These are phyloP conservation scores for Globisporangium echinulatum DNA, from an alignment of 352 stramenopile species.

Conservation along the genomic window DNA sequence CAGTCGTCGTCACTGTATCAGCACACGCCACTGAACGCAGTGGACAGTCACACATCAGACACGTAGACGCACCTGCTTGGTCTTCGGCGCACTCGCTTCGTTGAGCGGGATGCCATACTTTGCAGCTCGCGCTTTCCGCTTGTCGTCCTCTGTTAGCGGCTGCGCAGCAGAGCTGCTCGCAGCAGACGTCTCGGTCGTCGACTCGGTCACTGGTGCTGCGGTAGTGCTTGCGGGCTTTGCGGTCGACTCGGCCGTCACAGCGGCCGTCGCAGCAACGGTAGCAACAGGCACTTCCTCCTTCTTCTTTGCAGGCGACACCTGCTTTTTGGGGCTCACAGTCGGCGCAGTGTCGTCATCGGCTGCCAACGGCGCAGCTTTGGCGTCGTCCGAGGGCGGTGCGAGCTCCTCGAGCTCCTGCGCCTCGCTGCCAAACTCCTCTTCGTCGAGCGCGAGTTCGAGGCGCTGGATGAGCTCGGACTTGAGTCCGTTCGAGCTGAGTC, in stretches of 20 bases:
- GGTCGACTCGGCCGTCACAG: constrained; percentile 5
- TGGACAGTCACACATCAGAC: neutral
- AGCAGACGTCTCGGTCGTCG: constrained; percentile 1
- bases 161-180: constrained; percentile 16
- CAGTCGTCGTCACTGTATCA: neutral
- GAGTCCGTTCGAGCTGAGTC: constrained; percentile 77
- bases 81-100: constrained; percentile 20
- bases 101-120: constrained; percentile 77
- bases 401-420: constrained; percentile 67
- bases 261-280: constrained; percentile 17
- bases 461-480: constrained; percentile 89
- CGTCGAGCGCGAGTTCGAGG: constrained; percentile 81
- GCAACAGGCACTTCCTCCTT: constrained; percentile 11
- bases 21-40: neutral
- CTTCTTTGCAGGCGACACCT: constrained; percentile 16
- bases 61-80: constrained; percentile 59
- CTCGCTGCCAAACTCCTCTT: constrained; percentile 81
- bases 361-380: constrained; percentile 12
- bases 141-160: constrained; percentile 62
- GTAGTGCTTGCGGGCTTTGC: constrained; percentile 10
- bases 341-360: neutral
- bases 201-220: constrained; percentile 2
- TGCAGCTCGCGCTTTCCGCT: constrained; percentile 64
- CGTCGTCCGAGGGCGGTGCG: constrained; percentile 27
- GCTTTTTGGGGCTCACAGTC: constrained; percentile 24